Evolutionary conservation across 768 basidiomycete species (phyloP).

Genomic region (Suillus lakei): DNA sequence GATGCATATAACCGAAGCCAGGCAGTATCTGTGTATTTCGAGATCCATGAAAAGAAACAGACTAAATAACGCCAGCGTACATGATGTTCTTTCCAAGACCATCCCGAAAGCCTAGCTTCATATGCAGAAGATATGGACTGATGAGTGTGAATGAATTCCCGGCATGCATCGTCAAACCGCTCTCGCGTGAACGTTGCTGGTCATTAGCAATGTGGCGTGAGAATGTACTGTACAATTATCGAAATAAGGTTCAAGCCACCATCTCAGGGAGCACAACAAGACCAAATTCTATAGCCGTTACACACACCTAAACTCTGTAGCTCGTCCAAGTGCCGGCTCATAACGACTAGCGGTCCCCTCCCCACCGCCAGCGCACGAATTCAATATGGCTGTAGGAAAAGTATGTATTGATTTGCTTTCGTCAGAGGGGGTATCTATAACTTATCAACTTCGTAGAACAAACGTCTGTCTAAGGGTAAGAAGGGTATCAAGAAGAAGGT

Average conservation of each 20-base stretch:
- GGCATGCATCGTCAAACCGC: slow-evolving; percentile 65
- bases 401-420: slow-evolving; percentile 42
- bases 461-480: slow-evolving; percentile 97
- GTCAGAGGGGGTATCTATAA: not conserved
- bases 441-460: slow-evolving; percentile 66
- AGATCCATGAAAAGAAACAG: slow-evolving; percentile 16
- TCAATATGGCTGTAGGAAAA: slow-evolving; percentile 89
- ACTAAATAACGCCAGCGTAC: slow-evolving; percentile 41
- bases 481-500: slow-evolving; percentile 99
- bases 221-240: slow-evolving; percentile 44
- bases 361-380: slow-evolving; percentile 43
- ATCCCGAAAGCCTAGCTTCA: slow-evolving; percentile 38
- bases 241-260: slow-evolving; percentile 69
- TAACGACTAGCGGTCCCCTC: slow-evolving; percentile 44
- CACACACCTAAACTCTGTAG: slow-evolving; percentile 44
- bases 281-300: slow-evolving; percentile 25
- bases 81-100: slow-evolving; percentile 66
- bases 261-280: slow-evolving; percentile 18
- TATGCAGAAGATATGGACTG: slow-evolving; percentile 6
- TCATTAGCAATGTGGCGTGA: slow-evolving; percentile 40
- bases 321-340: slow-evolving; percentile 54
- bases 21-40: slow-evolving; percentile 35
- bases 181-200: slow-evolving; percentile 50
- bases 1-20: slow-evolving; percentile 53
- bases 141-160: slow-evolving; percentile 48